A percentile compares a stretch with the other conserved stretches of the same genome.
phyloP scores from a whole-genome alignment of 345 rosid genomes.

The Leavenworthia alabamica region DNA sequence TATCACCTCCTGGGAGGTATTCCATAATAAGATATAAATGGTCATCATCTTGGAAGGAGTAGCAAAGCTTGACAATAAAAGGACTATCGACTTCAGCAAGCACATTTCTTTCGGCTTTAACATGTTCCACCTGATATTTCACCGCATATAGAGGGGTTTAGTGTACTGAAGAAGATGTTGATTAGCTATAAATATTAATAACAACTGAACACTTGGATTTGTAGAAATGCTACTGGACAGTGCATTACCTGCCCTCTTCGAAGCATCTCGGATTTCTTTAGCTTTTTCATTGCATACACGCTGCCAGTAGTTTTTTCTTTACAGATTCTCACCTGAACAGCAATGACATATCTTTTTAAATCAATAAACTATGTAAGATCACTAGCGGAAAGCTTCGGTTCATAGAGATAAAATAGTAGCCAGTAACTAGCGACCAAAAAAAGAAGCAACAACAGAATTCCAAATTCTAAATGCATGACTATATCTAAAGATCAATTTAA shows the following conservation, averaged over 20 bases:
- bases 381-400: neutral
- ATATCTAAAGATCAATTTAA: neutral
- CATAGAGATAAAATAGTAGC: neutral
- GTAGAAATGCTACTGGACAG: neutral
- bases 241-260: slow-evolving; percentile 37
- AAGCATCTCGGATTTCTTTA: slow-evolving; percentile 39
- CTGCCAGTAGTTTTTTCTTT: slow-evolving; percentile 40
- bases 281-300: slow-evolving; percentile 39
- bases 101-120: slow-evolving; percentile 62
- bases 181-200: neutral
- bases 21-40: slow-evolving; percentile 64
- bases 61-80: slow-evolving; percentile 58
- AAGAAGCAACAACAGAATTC: neutral
- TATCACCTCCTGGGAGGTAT: slow-evolving; percentile 74
- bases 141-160: neutral
- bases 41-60: slow-evolving; percentile 69
- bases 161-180: neutral
- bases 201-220: neutral
- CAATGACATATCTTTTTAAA: neutral
- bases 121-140: slow-evolving; percentile 58
- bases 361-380: neutral
- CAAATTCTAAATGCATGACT: neutral
- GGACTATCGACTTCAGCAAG: slow-evolving; percentile 73
- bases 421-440: neutral
- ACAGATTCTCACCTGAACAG: slow-evolving; percentile 46